Conservation (phyloP, 2,329 filamentous ascomycete species). For the Emmonsia crescens region DNA sequence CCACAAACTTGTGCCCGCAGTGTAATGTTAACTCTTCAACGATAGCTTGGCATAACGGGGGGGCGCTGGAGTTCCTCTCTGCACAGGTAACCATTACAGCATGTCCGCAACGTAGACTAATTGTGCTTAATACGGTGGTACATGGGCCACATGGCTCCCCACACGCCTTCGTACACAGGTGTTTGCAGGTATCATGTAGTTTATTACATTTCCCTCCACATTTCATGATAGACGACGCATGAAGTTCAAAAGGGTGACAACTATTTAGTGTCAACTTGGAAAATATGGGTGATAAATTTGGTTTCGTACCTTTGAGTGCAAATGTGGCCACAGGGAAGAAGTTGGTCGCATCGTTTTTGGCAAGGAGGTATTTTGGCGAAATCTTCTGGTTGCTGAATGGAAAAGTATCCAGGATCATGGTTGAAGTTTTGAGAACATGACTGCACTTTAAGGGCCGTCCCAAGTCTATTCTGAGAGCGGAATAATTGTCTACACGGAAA, state of each 20-base stretch:
- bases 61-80: conserved; percentile 3
- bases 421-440: conserved; percentile 18
- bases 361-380: conserved; percentile 17
- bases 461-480: conserved; percentile 12
- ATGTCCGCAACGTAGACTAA: conserved; percentile 15
- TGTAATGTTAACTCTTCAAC: conserved; percentile 5
- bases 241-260: conserved; percentile 16
- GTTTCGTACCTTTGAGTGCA: conserved; percentile 10
- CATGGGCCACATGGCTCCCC: conserved; percentile 15
- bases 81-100: conserved; percentile 12
- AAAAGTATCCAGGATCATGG: conserved; percentile 9
- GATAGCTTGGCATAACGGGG: conserved; percentile 10
- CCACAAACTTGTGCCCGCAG: conserved; percentile 14
- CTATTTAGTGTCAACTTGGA: neutral
- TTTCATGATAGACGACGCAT: conserved; percentile 9
- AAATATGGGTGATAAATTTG: neutral
- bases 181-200: conserved; percentile 12
- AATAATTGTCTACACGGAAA: conserved; percentile 12
- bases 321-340: conserved; percentile 18
- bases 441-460: conserved; percentile 13
- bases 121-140: conserved; percentile 1
- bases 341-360: conserved; percentile 13
- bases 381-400: conserved; percentile 13
- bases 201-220: conserved; percentile 14
- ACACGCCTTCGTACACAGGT: conserved; percentile 13